Evolutionary conservation across 2,329 filamentous ascomycete species (phyloP).

Genomic region (Cladobotryum mycophilum): DNA sequence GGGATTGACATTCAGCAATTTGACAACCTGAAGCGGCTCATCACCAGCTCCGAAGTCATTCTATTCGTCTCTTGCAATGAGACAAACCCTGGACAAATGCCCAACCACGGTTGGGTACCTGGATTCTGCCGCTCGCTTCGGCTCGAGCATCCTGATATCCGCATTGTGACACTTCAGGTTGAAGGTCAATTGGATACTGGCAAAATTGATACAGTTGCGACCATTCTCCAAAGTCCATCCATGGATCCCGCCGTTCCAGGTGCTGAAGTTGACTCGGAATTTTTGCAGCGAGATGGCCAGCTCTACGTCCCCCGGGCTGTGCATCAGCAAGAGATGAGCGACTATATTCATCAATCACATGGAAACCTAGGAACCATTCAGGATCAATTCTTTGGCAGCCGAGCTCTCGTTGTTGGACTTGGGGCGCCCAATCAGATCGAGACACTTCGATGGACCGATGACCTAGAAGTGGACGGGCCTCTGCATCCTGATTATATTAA

Average conservation of each 20-base stretch:
- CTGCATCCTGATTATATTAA: conserved; percentile 13
- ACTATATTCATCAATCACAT: conserved; percentile 4
- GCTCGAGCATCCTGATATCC: too few relatives aligned
- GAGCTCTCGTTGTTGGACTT: conserved; percentile 11
- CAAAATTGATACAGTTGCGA: neutral
- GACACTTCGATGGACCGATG: conserved; percentile 15
- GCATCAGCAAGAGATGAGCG: conserved; percentile 4
- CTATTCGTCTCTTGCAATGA: neutral
- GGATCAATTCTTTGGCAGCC: conserved; percentile 6
- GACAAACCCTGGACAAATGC: too few relatives aligned
- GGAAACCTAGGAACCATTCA: neutral
- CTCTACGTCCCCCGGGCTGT: conserved; percentile 14
- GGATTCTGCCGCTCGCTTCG: too few relatives aligned
- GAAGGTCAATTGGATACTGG: too few relatives aligned
- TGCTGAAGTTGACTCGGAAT: conserved; percentile 13
- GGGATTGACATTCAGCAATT: too few relatives aligned
- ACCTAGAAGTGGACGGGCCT: conserved; percentile 5
- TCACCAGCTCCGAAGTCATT: neutral
- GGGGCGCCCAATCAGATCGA: conserved; percentile 15
- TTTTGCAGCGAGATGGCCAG: conserved; percentile 12
- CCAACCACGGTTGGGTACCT: too few relatives aligned
- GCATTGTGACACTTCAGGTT: too few relatives aligned
- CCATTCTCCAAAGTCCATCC: conserved; percentile 7
- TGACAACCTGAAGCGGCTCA: too few relatives aligned
- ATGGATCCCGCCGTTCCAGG: conserved; percentile 4